phyloP scores from a whole-genome alignment of 768 basidiomycete genomes.

The Trametes gibbosa region DNA sequence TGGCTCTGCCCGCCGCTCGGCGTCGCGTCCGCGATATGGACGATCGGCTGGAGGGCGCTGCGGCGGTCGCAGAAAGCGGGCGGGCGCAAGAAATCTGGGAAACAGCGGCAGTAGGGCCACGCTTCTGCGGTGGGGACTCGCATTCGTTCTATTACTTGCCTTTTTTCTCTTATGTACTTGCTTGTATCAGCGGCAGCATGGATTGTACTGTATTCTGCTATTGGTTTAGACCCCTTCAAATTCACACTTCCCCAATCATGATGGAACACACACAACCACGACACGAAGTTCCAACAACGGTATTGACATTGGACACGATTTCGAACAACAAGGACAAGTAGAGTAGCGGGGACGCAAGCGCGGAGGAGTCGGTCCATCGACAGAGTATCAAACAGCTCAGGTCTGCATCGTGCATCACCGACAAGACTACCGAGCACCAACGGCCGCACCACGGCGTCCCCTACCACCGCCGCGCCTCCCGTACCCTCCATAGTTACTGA shows the following conservation, averaged over 20 bases:
- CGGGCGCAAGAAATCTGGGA: slow-evolving; percentile 2
- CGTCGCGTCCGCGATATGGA: slow-evolving; percentile 45
- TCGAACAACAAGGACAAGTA: slow-evolving; percentile 8
- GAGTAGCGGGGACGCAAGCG: slow-evolving; percentile 1
- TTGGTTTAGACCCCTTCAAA: neutral
- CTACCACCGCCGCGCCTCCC: slow-evolving; percentile 49
- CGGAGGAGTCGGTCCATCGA: slow-evolving; percentile 1
- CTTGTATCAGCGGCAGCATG: neutral
- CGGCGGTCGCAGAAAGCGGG: slow-evolving; percentile 16
- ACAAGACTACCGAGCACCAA: slow-evolving; percentile 15
- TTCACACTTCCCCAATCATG: neutral
- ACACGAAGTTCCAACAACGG: too few relatives aligned
- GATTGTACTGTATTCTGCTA: slow-evolving; percentile 5
- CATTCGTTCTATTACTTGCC: neutral
- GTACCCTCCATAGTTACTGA: slow-evolving; percentile 76
- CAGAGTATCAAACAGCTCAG: neutral
- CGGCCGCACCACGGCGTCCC: slow-evolving; percentile 34
- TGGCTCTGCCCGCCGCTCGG: slow-evolving; percentile 60
- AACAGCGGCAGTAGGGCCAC: neutral
- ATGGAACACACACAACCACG: too few relatives aligned
- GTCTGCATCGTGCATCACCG: neutral
- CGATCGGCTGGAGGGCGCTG: slow-evolving; percentile 35
- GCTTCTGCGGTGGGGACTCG: neutral
- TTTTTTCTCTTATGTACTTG: neutral
- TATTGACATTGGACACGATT: neutral